These are phyloP conservation scores for Picea engelmannii DNA, from an alignment of 83 land plant genomes.

Conservation along the genomic window DNA sequence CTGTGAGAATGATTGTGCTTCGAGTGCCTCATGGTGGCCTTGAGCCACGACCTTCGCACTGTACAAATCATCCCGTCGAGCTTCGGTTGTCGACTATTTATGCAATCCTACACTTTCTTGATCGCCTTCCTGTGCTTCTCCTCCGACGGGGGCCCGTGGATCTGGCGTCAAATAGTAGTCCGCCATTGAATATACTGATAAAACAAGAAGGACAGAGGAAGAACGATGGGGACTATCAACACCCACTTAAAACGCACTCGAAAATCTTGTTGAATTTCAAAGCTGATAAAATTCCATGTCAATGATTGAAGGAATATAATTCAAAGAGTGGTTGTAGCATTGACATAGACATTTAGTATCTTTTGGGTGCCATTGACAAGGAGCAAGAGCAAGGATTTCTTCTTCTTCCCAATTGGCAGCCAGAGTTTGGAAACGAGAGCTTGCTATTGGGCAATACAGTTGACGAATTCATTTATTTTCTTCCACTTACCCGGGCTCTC, in stretches of 20 bases:
- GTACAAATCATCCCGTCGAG: conserved; percentile 38
- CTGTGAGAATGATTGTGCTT: conserved; percentile 33
- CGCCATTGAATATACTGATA: conserved; percentile 23
- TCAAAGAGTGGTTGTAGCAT: too few relatives aligned
- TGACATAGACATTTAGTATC: too few relatives aligned
- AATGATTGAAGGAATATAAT: too few relatives aligned
- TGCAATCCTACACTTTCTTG: conserved; percentile 16
- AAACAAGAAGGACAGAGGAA: conserved; percentile 34
- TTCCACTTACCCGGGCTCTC: too few relatives aligned
- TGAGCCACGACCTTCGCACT: conserved; percentile 36
- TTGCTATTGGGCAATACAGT: too few relatives aligned
- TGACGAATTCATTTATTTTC: too few relatives aligned
- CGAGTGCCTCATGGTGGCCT: conserved; percentile 32
- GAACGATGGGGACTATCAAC: conserved; percentile 27
- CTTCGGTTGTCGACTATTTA: conserved; percentile 15
- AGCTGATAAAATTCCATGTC: too few relatives aligned
- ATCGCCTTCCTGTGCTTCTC: conserved; percentile 19
- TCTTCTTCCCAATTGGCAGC: too few relatives aligned
- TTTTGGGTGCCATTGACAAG: too few relatives aligned
- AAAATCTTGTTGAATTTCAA: too few relatives aligned
- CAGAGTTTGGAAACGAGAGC: too few relatives aligned
- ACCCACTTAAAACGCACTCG: conserved; percentile 16
- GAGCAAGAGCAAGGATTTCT: too few relatives aligned
- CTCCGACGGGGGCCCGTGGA: not conserved
- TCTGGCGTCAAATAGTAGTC: not conserved